Percentiles rank a stretch among this genome's conserved stretches.
Conservation (phyloP, 2,329 filamentous ascomycete genomes). For the Albifimbria verrucaria region DNA sequence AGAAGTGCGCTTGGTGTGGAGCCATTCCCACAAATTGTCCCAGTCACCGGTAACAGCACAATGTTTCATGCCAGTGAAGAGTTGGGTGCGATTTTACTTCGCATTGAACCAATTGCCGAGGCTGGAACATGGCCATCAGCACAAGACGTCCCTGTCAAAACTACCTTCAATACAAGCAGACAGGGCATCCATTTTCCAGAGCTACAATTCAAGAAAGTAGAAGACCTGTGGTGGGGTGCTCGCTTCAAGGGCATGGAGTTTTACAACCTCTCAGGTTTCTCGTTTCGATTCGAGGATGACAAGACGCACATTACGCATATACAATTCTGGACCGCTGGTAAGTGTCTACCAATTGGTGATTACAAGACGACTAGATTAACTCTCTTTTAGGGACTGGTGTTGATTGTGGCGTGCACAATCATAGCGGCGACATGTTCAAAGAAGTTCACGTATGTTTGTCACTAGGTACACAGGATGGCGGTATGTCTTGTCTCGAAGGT, state of each 20-base stretch:
- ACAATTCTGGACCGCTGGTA: constrained; percentile 11
- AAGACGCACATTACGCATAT: constrained; percentile 7
- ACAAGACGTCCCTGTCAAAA: not conserved
- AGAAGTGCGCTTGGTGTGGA: not conserved
- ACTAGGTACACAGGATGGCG: not conserved
- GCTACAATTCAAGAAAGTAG: not conserved
- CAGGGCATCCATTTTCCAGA: not conserved
- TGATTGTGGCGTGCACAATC: constrained; percentile 1
- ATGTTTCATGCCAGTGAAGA: not conserved
- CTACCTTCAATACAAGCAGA: not conserved
- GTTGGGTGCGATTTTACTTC: not conserved
- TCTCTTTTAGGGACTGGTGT: too few relatives aligned
- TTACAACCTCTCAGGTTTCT: constrained; percentile 7
- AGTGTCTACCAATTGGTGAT: not conserved
- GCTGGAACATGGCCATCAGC: not conserved
- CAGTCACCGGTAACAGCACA: not conserved
- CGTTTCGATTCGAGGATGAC: constrained; percentile 3
- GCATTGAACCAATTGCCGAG: not conserved
- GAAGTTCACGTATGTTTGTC: constrained; percentile 4
- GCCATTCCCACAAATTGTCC: not conserved
- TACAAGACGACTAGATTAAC: too few relatives aligned
- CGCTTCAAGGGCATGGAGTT: constrained; percentile 6
- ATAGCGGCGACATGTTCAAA: constrained; percentile 2
- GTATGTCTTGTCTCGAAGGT: not conserved
- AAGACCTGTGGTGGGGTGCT: constrained; percentile 4